These are phyloP conservation scores for Linnemannia elongata DNA, from an alignment of 192 early-diverging fungal species.

Conservation along the genomic window DNA sequence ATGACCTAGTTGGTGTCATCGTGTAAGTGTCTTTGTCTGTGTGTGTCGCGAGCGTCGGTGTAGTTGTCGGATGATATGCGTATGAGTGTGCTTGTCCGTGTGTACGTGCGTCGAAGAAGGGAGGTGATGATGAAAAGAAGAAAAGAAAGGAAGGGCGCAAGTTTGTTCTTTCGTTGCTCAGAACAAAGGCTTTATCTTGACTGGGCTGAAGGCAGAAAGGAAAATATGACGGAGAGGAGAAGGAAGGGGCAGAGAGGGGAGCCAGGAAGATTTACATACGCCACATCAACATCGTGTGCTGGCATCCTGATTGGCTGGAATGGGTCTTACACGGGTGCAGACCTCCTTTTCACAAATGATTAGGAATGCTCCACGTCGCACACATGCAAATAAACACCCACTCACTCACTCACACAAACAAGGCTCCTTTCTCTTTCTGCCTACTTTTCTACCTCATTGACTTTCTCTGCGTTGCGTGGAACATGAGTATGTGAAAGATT, in stretches of 20 bases:
- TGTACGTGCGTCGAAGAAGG: too few relatives aligned
- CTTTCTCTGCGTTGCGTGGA: not conserved
- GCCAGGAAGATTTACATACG: too few relatives aligned
- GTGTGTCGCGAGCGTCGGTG: not conserved
- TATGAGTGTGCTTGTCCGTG: not conserved
- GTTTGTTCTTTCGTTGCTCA: too few relatives aligned
- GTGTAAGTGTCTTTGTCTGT: not conserved
- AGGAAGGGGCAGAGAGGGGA: not conserved
- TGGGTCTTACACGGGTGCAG: not conserved
- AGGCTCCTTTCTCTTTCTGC: too few relatives aligned
- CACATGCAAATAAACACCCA: not conserved
- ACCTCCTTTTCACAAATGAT: not conserved
- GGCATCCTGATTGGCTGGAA: slow-evolving; percentile 1
- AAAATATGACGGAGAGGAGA: not conserved
- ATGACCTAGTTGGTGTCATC: not conserved
- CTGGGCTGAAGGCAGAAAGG: not conserved
- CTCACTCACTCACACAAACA: not conserved
- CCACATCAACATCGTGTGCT: not conserved
- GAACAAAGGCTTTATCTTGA: too few relatives aligned
- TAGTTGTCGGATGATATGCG: not conserved
- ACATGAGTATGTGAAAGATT: not conserved
- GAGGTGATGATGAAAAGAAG: not conserved
- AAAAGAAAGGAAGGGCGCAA: not conserved
- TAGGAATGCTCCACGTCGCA: not conserved
- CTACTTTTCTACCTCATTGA: too few relatives aligned